Evolutionary conservation across 2,329 filamentous ascomycete species (phyloP).

Genomic region (Arthroderma sp.): DNA sequence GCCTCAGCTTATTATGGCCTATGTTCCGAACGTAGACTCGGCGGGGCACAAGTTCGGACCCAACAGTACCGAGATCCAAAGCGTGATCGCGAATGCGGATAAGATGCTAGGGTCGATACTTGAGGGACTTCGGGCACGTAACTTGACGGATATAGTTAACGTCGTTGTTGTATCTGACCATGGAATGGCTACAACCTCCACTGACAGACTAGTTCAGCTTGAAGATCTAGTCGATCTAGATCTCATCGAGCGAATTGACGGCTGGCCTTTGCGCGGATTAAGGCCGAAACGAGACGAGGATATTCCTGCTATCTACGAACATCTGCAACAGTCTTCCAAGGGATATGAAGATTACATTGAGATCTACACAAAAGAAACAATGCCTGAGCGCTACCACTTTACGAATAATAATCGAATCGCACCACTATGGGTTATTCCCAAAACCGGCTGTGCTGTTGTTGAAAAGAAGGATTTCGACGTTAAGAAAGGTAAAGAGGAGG

Average conservation of each 20-base stretch:
- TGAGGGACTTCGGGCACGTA: constrained; percentile 60
- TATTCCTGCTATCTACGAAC: constrained; percentile 53
- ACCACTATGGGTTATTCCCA: constrained; percentile 85
- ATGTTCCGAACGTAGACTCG: constrained; percentile 82
- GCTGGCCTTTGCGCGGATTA: constrained; percentile 86
- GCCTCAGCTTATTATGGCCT: constrained; percentile 84
- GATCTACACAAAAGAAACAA: constrained; percentile 72
- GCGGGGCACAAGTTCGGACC: constrained; percentile 83
- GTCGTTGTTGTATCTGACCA: constrained; percentile 95
- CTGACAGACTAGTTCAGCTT: constrained; percentile 66
- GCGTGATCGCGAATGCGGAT: constrained; percentile 69
- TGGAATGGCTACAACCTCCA: constrained; percentile 91
- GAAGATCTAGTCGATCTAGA: constrained; percentile 73
- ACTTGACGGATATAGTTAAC: constrained; percentile 81
- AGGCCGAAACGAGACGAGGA: constrained; percentile 60
- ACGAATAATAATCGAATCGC: constrained; percentile 78
- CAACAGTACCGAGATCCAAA: constrained; percentile 80
- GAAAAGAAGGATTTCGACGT: constrained; percentile 67
- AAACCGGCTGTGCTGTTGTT: constrained; percentile 85
- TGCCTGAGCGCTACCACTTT: constrained; percentile 91
- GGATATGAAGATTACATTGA: constrained; percentile 53
- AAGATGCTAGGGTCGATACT: constrained; percentile 68
- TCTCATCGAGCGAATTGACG: constrained; percentile 72
- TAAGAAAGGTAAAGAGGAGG: constrained; percentile 49
- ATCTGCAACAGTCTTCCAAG: constrained; percentile 36